These are phyloP conservation scores for Sordaria brevicollis DNA, from an alignment of 495 filamentous ascomycete genomes.

Conservation along the genomic window DNA sequence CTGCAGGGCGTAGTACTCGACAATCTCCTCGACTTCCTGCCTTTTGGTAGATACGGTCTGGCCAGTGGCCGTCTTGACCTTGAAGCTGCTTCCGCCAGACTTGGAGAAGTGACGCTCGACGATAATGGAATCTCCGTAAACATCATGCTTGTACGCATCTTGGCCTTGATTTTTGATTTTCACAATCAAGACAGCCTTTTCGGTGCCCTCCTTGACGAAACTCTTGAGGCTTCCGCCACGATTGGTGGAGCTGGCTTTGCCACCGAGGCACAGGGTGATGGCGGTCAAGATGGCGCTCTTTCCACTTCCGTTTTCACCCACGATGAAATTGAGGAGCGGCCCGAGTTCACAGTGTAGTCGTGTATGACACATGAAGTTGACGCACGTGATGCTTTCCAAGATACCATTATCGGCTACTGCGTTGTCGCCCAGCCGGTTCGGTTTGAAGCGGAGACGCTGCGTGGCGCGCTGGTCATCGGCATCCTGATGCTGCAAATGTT, in stretches of 20 bases:
- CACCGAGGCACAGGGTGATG: slow-evolving; percentile 86
- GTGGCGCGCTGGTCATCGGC: slow-evolving; percentile 57
- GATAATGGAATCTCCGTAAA: slow-evolving; percentile 77
- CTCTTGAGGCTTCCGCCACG: slow-evolving; percentile 82
- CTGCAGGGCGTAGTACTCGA: slow-evolving; percentile 85
- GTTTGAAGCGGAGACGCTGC: slow-evolving; percentile 54
- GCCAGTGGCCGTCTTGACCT: slow-evolving; percentile 63
- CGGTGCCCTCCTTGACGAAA: slow-evolving; percentile 85
- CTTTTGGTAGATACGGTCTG: slow-evolving; percentile 74
- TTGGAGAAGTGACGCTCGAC: slow-evolving; percentile 82
- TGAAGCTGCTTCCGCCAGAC: slow-evolving; percentile 71
- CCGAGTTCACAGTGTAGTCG: slow-evolving; percentile 73
- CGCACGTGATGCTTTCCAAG: slow-evolving; percentile 70
- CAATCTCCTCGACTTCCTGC: slow-evolving; percentile 81
- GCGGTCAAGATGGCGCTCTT: slow-evolving; percentile 97
- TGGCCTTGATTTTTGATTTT: slow-evolving; percentile 83
- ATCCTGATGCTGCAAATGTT: slow-evolving; percentile 44
- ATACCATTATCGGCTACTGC: slow-evolving; percentile 72
- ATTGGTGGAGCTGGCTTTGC: slow-evolving; percentile 91
- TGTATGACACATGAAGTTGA: slow-evolving; percentile 92
- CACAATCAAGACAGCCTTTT: slow-evolving; percentile 48
- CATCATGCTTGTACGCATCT: slow-evolving; percentile 70
- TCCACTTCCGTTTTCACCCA: slow-evolving; percentile 96
- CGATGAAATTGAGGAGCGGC: slow-evolving; percentile 93
- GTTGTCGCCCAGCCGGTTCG: slow-evolving; percentile 49